Evolutionary conservation across 306 rosid genomes (phyloP).

Genomic region (Echinosophora koreensis): DNA sequence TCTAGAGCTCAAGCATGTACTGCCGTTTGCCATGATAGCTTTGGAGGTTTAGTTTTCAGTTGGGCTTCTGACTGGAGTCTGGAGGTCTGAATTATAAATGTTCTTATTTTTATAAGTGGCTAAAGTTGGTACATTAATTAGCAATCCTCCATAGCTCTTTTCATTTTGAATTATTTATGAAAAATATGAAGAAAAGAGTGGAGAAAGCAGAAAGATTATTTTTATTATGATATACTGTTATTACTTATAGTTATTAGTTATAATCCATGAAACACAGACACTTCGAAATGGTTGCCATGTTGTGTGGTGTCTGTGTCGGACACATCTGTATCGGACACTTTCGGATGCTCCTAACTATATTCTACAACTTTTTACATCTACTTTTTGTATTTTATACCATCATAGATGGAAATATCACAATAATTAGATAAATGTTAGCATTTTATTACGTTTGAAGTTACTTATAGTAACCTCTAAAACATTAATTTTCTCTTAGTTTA

Average conservation of each 20-base stretch:
- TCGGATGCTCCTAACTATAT: too few relatives aligned
- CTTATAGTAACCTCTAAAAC: too few relatives aligned
- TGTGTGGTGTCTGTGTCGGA: too few relatives aligned
- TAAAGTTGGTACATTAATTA: not conserved
- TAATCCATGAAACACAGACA: not conserved
- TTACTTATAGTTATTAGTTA: not conserved
- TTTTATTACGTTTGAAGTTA: too few relatives aligned
- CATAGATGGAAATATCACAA: too few relatives aligned
- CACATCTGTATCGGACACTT: too few relatives aligned
- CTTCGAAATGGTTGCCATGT: too few relatives aligned
- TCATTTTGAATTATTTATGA: slow-evolving; percentile 9
- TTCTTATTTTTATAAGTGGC: not conserved
- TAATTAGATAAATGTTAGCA: too few relatives aligned
- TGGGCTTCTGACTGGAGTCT: slow-evolving; percentile 8
- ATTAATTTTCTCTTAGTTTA: too few relatives aligned
- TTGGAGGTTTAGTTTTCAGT: slow-evolving; percentile 17
- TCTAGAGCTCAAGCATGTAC: slow-evolving; percentile 6
- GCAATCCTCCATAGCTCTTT: not conserved
- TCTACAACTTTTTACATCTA: too few relatives aligned
- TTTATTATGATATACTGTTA: too few relatives aligned
- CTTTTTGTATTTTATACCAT: too few relatives aligned
- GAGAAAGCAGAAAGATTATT: not conserved
- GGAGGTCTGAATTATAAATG: slow-evolving; percentile 4
- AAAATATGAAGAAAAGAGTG: not conserved
- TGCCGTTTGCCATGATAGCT: not conserved